Evolutionary conservation across 495 filamentous ascomycete genomes (phyloP), one percentile per base, ranked within the genome.

Genomic region (Aspergillus mulundensis): DNA sequence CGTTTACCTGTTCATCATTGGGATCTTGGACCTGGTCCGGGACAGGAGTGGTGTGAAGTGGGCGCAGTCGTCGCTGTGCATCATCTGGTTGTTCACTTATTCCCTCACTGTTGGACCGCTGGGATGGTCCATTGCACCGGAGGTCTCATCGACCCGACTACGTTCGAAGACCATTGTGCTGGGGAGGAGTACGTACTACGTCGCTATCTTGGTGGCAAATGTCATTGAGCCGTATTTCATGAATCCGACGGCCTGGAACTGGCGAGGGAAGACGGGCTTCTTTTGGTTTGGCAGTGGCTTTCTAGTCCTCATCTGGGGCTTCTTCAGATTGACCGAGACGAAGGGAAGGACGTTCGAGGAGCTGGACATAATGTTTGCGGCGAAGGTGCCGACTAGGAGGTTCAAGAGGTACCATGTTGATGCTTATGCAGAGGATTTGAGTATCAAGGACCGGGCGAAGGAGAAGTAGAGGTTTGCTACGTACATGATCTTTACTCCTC

Each of bases 61-160:
- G 70, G 66, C 60, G 0, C 63, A 71, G 30, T 71, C 81, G 25
- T 77, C 75, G 0, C 79, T 90, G 45, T 80, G 88, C 69, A 64
- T 90, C 36, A 60, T 83, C 56, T 91, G 83, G 80, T 81, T 85
- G 1, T 70, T 88, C 58, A 75, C 79, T 14, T 91, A 90, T 64
- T 84, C 87, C 28, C 49, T 81, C 8, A 79, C 74, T 15, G 70
- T 88, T 24, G 85, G 85, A 0, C 83, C 85, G 0, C 69, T 86
- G 18, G 81, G 79, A 56, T 88, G 82, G 65, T 79, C 82, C 40
- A 80, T 88, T 48, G 68, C 85, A 10, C 77, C 79, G 43, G 85
- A 88, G 57, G 77, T 81, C n/a, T 81, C 80, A 5, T 79, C 82
- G 4, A 81, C 78, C 0, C 74, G 74, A 28, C 75, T 88, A 7